Evolutionary conservation across 73 alveolate genomes (phyloP), one percentile per base, ranked within the genome.

Genomic region (Tetrahymena borealis): DNA sequence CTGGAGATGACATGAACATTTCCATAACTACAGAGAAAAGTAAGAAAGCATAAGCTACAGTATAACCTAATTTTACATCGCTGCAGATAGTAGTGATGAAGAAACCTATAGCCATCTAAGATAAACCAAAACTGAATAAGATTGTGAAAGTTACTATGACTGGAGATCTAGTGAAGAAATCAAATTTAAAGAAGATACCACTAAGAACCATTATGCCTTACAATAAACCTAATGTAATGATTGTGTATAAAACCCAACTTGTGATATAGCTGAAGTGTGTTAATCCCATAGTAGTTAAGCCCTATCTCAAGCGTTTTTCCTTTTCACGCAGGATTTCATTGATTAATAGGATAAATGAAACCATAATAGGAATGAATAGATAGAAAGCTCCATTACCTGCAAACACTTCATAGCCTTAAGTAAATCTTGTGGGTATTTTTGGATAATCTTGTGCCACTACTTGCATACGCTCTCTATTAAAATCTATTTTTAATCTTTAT

Each of bases 311-410:
- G 38, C 92, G 93, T 38, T 90, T 91, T 20, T 97, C 99, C 91
- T 97, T 97, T 95, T 97, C 99, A 90, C 94, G 90, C 1, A 94
- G 91, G 32, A 97, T 90, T 42, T 97, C 99, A 35, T 94, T 96
- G 41, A 97, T 90, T 36, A 97, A 38, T 15, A 96, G 91, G 5
- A 96, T 94, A 90, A 97, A 97, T 4, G 94, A 42, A 1, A 96
- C 94, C 91, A 97, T 37, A 9, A 96, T 96, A 12, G 96, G 96
- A 10, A 97, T 91, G 32, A 95, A 95, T 90, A 97, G 96, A 94
- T 96, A 96, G 90, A 94, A 97, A 7, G 97, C 96, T 5, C 99
- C 99, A 90, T 96, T 91, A n/a, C 96, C 93, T 24, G 95, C 96
- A n/a, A 94, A 93, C 3, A 97, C 91, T 78, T 94, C 96, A 32